A percentile compares a stretch with the other conserved stretches of the same genome.
These are phyloP conservation scores for Heritiera littoralis DNA, from an alignment of 345 rosid species.

Conservation along the genomic window DNA sequence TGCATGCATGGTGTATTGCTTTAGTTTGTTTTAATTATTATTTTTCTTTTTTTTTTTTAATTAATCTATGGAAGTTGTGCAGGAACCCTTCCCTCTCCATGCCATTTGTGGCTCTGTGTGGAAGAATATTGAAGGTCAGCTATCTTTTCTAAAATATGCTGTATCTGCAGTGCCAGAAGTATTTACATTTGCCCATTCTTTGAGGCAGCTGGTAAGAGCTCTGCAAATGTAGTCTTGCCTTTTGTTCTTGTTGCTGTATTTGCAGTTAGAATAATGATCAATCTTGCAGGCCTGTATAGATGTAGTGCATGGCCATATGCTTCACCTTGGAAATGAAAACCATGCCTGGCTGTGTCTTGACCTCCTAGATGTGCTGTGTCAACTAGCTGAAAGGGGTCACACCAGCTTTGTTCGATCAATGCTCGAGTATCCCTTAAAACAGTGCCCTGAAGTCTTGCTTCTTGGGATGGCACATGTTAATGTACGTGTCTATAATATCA, in stretches of 20 bases:
- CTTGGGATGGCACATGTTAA: slow-evolving; percentile 81
- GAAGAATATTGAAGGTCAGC: slow-evolving; percentile 86
- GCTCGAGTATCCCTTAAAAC: slow-evolving; percentile 78
- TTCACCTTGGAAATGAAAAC: slow-evolving; percentile 70
- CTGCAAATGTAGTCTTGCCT: slow-evolving; percentile 18
- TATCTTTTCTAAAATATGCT: slow-evolving; percentile 86
- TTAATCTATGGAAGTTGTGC: slow-evolving; percentile 30
- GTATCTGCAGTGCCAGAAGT: slow-evolving; percentile 77
- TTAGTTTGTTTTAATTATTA: not conserved
- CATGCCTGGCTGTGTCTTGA: slow-evolving; percentile 94
- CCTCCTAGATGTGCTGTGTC: slow-evolving; percentile 80
- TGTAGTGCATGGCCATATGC: slow-evolving; percentile 61
- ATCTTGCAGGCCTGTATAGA: slow-evolving; percentile 66
- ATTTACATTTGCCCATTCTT: slow-evolving; percentile 82
- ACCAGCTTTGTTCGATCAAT: slow-evolving; percentile 57
- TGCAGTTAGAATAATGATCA: slow-evolving; percentile 19
- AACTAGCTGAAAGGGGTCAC: slow-evolving; percentile 90
- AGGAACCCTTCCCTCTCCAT: slow-evolving; percentile 94
- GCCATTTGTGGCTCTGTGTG: slow-evolving; percentile 77
- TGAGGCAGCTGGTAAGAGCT: slow-evolving; percentile 76
- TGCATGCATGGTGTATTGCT: not conserved
- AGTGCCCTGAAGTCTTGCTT: slow-evolving; percentile 87
- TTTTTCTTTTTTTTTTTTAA: slow-evolving; percentile 11
- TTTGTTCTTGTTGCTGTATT: slow-evolving; percentile 1
- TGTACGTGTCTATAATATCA: slow-evolving; percentile 40